Evolutionary conservation across 192 early-diverging fungal species (phyloP).

Genomic region (Lobosporangium transversale): DNA sequence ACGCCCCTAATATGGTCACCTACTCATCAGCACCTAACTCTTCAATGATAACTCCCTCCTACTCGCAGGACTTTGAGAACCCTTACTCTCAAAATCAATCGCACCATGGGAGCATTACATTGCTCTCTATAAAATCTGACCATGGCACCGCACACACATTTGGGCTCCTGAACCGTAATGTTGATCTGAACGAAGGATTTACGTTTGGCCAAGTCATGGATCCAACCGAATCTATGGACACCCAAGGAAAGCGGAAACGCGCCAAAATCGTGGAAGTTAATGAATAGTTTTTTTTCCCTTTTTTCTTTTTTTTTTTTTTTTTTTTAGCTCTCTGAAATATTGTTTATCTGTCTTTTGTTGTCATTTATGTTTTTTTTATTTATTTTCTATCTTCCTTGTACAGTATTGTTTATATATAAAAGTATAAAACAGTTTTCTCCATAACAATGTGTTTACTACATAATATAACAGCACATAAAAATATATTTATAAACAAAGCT

Average conservation of each 20-base stretch:
- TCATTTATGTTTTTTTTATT: neutral
- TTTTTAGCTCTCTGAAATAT: too few relatives aligned
- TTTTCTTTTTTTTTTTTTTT: neutral
- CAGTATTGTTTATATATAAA: too few relatives aligned
- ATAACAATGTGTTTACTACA: too few relatives aligned
- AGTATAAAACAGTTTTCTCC: too few relatives aligned
- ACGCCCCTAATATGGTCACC: constrained; percentile 7
- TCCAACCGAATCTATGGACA: constrained; percentile 15
- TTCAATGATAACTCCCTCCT: constrained; percentile 7
- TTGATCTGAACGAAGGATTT: constrained; percentile 7
- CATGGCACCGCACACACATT: constrained; percentile 24
- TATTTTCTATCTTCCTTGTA: too few relatives aligned
- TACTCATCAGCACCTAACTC: neutral
- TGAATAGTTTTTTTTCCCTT: constrained; percentile 14
- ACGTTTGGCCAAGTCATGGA: constrained; percentile 8
- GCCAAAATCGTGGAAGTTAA: constrained; percentile 31
- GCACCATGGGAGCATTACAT: constrained; percentile 25
- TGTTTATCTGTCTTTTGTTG: neutral
- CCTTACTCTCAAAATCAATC: constrained; percentile 23
- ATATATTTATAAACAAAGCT: too few relatives aligned
- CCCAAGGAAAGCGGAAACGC: constrained; percentile 24
- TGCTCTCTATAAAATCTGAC: constrained; percentile 26
- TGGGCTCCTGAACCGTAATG: constrained; percentile 20
- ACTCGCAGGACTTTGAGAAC: constrained; percentile 2
- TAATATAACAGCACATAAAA: too few relatives aligned